Percentiles rank a stretch among this genome's conserved stretches.
phyloP scores from a whole-genome alignment of 1,284 basidiomycete genomes.

The Pisolithus thermaeus region DNA sequence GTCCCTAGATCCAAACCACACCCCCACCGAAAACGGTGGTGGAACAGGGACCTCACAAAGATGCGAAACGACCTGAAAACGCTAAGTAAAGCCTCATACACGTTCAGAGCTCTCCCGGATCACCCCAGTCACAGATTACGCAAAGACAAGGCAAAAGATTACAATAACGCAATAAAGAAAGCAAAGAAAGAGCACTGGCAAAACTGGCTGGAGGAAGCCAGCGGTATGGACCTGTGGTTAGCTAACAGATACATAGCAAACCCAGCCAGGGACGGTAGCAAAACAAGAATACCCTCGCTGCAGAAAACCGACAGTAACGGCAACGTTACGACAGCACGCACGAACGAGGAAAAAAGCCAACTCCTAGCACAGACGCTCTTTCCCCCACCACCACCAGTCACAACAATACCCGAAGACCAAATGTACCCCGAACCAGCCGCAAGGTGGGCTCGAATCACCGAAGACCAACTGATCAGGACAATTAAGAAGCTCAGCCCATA shows the following conservation, averaged over 20 bases:
- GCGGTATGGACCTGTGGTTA: constrained; percentile 26
- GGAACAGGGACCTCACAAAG: constrained; percentile 21
- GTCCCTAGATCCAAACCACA: constrained; percentile 20
- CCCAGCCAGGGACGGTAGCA: constrained; percentile 26
- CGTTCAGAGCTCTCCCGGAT: constrained; percentile 1
- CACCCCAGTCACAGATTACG: constrained; percentile 23
- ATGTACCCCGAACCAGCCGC: constrained; percentile 12
- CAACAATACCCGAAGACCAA: constrained; percentile 3
- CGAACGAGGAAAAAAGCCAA: constrained; percentile 26
- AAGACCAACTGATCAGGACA: constrained; percentile 17
- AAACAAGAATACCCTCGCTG: constrained; percentile 28
- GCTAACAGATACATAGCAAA: constrained; percentile 27
- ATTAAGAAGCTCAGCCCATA: constrained; percentile 14
- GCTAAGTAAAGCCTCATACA: constrained; percentile 3
- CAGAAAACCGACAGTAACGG: constrained; percentile 3
- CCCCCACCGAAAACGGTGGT: constrained; percentile 28
- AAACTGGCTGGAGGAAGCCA: constrained; percentile 28
- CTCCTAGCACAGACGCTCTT: constrained; percentile 30
- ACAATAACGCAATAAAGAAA: constrained; percentile 22
- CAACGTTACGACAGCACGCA: background rate
- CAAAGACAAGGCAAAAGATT: constrained; percentile 16
- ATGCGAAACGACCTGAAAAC: constrained; percentile 10
- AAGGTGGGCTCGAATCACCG: constrained; percentile 9
- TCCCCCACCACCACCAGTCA: constrained; percentile 13
- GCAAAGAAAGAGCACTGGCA: constrained; percentile 32